Conservation (phyloP, 2,329 filamentous ascomycete genomes). For the Paecilomyces sp. region DNA sequence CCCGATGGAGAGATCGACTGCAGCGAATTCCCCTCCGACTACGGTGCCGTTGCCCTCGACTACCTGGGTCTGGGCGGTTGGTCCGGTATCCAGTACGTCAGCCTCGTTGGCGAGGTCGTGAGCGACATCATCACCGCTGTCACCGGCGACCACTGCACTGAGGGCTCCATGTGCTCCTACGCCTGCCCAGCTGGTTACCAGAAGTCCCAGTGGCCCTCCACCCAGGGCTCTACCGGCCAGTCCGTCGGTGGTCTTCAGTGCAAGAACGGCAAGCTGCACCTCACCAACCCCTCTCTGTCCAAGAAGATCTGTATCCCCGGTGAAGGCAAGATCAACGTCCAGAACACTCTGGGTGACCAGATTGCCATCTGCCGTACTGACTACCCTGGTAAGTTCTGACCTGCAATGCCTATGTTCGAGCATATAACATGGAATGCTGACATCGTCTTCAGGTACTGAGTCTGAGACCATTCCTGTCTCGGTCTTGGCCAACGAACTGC, state of each 20-base stretch:
- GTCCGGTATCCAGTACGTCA: slow-evolving; percentile 67
- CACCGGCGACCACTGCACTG: slow-evolving; percentile 53
- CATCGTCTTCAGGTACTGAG: slow-evolving; percentile 54
- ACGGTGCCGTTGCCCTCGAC: slow-evolving; percentile 65
- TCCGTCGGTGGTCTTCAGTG: slow-evolving; percentile 86
- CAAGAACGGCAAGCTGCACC: slow-evolving; percentile 61
- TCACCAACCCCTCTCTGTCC: slow-evolving; percentile 61
- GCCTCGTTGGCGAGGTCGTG: slow-evolving; percentile 49
- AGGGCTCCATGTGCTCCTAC: slow-evolving; percentile 78
- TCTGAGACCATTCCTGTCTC: slow-evolving; percentile 72
- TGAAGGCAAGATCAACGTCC: slow-evolving; percentile 60
- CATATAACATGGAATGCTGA: neutral
- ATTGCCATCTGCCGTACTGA: slow-evolving; percentile 87
- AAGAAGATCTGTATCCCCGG: slow-evolving; percentile 70
- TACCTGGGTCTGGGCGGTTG: slow-evolving; percentile 69
- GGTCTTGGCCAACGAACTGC: slow-evolving; percentile 49
- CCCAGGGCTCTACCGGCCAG: slow-evolving; percentile 72
- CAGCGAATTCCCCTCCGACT: slow-evolving; percentile 66
- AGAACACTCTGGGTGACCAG: slow-evolving; percentile 63
- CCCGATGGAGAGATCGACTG: slow-evolving; percentile 68
- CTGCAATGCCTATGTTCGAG: neutral
- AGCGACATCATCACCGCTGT: slow-evolving; percentile 59
- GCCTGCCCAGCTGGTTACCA: slow-evolving; percentile 86
- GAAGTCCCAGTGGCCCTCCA: slow-evolving; percentile 80
- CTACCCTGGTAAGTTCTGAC: slow-evolving; percentile 63